Percentiles rank a stretch among this genome's conserved stretches.
phyloP scores from a whole-genome alignment of 1,139 yeast species.

The Saccharomyces hybrid region DNA sequence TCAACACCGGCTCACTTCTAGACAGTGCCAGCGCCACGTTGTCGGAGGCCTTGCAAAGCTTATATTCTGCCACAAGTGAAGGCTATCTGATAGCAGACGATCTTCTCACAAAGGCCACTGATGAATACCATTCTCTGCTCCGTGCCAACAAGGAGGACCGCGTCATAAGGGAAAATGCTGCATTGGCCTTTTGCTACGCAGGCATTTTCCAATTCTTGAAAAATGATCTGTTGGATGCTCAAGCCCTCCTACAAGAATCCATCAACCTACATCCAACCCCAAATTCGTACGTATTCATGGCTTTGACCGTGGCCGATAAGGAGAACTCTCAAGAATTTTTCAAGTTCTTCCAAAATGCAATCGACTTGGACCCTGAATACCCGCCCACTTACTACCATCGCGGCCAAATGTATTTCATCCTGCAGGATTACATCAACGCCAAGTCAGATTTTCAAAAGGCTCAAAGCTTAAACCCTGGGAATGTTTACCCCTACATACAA shows the following conservation, averaged over 20 bases:
- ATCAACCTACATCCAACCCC: conserved; percentile 64
- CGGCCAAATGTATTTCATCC: conserved; percentile 80
- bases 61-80: conserved; percentile 56
- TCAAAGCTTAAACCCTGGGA: conserved; percentile 59
- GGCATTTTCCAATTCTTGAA: conserved; percentile 77
- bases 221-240: conserved; percentile 56
- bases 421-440: conserved; percentile 67
- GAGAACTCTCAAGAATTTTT: conserved; percentile 56
- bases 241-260: conserved; percentile 53
- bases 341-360: conserved; percentile 54
- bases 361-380: conserved; percentile 55
- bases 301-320: conserved; percentile 73
- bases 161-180: conserved; percentile 37
- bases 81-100: conserved; percentile 70
- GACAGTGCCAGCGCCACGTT: conserved; percentile 54
- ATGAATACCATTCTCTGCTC: conserved; percentile 38
- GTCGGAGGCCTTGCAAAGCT: conserved; percentile 56
- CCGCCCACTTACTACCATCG: conserved; percentile 86
- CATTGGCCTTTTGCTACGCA: conserved; percentile 70
- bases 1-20: conserved; percentile 32
- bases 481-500: conserved; percentile 80
- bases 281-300: conserved; percentile 73
- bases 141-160: conserved; percentile 33
- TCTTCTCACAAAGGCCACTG: conserved; percentile 58
- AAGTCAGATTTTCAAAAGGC: conserved; percentile 67